A percentile compares a stretch with the other conserved stretches of the same genome.
Conservation (phyloP, 495 filamentous ascomycete species). For the Aspergillus hancockii region DNA sequence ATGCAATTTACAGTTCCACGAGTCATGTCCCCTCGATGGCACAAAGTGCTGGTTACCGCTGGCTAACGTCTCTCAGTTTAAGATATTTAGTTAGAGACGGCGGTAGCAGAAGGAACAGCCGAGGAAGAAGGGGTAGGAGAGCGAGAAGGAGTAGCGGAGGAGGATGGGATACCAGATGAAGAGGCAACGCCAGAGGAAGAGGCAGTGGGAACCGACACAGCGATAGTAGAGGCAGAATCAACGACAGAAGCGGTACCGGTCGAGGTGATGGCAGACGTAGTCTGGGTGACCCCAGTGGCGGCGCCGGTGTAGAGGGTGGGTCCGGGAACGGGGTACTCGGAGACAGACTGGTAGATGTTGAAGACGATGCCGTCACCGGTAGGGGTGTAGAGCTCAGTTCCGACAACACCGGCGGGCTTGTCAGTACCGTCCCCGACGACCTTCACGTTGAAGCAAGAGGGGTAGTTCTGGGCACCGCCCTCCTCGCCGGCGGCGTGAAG, state of each 20-base stretch:
- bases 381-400: conserved; percentile 56
- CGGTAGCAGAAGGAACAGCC: neutral
- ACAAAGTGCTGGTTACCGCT: no score
- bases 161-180: conserved; percentile 1
- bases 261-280: conserved; percentile 25
- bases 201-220: neutral
- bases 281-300: conserved; percentile 16
- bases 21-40: no score
- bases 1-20: no score
- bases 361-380: conserved; percentile 58
- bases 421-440: conserved; percentile 59
- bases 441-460: conserved; percentile 68
- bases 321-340: conserved; percentile 49
- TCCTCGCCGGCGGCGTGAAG: conserved; percentile 55
- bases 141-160: conserved; percentile 5
- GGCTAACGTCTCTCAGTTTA: no score
- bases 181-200: neutral
- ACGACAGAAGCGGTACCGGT: conserved; percentile 20
- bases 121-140: neutral
- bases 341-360: conserved; percentile 53
- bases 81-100: neutral
- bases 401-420: conserved; percentile 50
- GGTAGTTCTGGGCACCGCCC: conserved; percentile 69
- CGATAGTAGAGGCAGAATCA: conserved; percentile 3
- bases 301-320: conserved; percentile 36